phyloP scores from a whole-genome alignment of 768 basidiomycete species.

The Glaciozyma martinii region DNA sequence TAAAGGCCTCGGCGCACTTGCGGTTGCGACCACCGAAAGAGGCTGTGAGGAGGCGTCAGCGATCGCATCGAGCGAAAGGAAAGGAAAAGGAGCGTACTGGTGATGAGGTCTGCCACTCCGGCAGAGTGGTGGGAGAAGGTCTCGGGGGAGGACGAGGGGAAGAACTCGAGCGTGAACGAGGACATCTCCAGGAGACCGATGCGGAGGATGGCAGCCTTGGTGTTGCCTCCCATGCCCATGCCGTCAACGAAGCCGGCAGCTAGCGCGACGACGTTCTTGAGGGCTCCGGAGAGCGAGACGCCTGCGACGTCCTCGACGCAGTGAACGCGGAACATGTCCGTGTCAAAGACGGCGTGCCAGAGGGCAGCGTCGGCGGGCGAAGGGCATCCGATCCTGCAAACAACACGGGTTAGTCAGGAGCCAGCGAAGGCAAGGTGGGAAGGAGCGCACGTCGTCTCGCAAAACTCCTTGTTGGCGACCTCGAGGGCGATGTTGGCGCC shows the following conservation, averaged over 20 bases:
- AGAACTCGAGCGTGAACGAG: slow-evolving; percentile 44
- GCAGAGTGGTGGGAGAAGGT: slow-evolving; percentile 44
- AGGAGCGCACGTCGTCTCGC: slow-evolving; percentile 41
- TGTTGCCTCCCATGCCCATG: slow-evolving; percentile 34
- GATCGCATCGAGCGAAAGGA: neutral
- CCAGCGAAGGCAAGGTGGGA: slow-evolving; percentile 31
- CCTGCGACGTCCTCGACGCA: slow-evolving; percentile 44
- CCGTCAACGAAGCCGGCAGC: slow-evolving; percentile 45
- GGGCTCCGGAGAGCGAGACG: slow-evolving; percentile 43
- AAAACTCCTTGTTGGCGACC: slow-evolving; percentile 43
- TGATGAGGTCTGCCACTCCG: slow-evolving; percentile 45
- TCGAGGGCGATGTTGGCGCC: slow-evolving; percentile 45
- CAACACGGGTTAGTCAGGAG: slow-evolving; percentile 1
- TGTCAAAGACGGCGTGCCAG: slow-evolving; percentile 40
- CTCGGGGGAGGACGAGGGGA: slow-evolving; percentile 40
- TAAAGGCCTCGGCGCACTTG: slow-evolving; percentile 43
- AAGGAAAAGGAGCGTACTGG: slow-evolving; percentile 12
- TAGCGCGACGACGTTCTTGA: slow-evolving; percentile 44
- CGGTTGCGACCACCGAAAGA: slow-evolving; percentile 36
- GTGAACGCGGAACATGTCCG: slow-evolving; percentile 41
- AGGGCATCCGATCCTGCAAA: slow-evolving; percentile 26
- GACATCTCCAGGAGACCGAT: slow-evolving; percentile 45
- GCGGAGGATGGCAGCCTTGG: slow-evolving; percentile 44
- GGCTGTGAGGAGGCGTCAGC: slow-evolving; percentile 35
- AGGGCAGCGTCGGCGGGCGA: slow-evolving; percentile 24